Evolutionary conservation across 495 filamentous ascomycete species (phyloP), one percentile per base, ranked within the genome.

Genomic region (Chaetomium fimeti): DNA sequence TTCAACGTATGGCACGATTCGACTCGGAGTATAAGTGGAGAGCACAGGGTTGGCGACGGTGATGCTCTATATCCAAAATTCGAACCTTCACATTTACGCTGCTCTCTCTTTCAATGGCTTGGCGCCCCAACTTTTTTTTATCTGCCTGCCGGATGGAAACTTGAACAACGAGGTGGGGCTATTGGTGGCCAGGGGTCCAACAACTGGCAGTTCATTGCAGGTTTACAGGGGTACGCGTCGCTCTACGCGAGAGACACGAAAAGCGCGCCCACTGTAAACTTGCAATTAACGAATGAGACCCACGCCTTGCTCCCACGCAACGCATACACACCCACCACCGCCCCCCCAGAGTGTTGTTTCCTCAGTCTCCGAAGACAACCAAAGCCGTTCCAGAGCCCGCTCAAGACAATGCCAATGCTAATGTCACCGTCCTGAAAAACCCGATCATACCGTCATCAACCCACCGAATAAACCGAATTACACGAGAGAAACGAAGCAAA

Each of bases 181-280:
- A 11, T 13, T 38, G 24, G 16, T n/a, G 8, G n/a, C 54, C 57
- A 59, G 57, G 38, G 57, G 57, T 49, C n/a, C n/a, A n/a, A 12
- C 45, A 8, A 47, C 9, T 49, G 8, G n/a, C n/a, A 49, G 8
- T n/a, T n/a, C n/a, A n/a, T n/a, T n/a, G n/a, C n/a, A 47, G 43
- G 20, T 13, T 20, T 43, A 54, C 54, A 49, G 48, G 65, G 57
- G 45, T 54, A 24, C 69, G 69, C 67, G 71, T 66, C 15, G 27
- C 40, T 25, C 4, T 53, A 71, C 66, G 66, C 65, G 67, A 60
- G 36, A 68, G 45, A 62, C 69, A 66, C 69, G 69, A 69, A 71
- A 71, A 65, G 66, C 71, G 69, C 69, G 71, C 66, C 69, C 65
- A 65, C 62, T 66, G n/a, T 61, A 62, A 65, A 48, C 52, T 29